Base-by-base conservation (phyloP, 2,329 filamentous ascomycete genomes). In the Colletotrichum eremochloae region DNA sequence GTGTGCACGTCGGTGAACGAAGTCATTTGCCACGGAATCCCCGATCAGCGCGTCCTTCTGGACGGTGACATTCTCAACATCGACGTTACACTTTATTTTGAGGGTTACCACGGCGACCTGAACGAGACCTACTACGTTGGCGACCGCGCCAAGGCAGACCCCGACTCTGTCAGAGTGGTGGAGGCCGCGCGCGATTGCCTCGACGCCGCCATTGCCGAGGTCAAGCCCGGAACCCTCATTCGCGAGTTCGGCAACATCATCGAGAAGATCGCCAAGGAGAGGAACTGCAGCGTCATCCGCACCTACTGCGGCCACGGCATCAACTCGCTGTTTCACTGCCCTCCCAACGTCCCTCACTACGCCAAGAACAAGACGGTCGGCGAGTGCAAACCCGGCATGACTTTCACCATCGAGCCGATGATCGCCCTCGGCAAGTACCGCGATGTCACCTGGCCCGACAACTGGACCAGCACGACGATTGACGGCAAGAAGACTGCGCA, bases 61-160 rank as follows among this genome's bases (percentile, higher is more conserved):
- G 96, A 99, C 76, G 96, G 96, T 74, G 96, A 99, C 79, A 98
- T 99, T 75, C 85, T 99, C 79, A 99, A 99, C 84, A 95, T 99
- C 76, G 96, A 99, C 77, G 94, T 99, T 6, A 95, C 95, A 0
- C 85, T 99, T 55, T 99, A 97, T 83, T 95, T 98, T 81, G 93
- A 92, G 73, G 96, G 96, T 66, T 98, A 96, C 85, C 96, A 99
- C 80, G 95, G 94, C 67, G 96, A 99, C 81, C 86, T 99, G 67
- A 99, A 99, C 85, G 96, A 99, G 85, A 99, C 96, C 15, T 99
- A 98, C 85, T 99, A 99, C 81, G 93, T 99, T 60, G 96, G 96
- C 68, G 93, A 97, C 77, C 94, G 93, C 79, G 94, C 96, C 53
- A 89, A 90, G 78, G 91, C 93, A 11, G 92, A 98, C 78, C 90